Base-by-base conservation (phyloP, 306 rosid genomes). In the Hippophae rhamnoides region DNA sequence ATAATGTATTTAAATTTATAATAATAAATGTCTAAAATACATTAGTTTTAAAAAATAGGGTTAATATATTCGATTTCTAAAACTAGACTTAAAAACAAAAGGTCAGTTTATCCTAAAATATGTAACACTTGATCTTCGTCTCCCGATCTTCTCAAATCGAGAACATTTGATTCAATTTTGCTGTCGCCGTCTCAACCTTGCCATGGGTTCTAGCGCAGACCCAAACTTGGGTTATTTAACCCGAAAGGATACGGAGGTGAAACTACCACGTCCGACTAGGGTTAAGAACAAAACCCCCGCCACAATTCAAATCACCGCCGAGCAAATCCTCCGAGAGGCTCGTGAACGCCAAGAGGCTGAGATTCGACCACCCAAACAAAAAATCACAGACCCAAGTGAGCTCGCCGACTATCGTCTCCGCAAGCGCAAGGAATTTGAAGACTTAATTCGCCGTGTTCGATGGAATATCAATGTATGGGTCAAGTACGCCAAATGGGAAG, bases 311-410 rank as follows among this genome's bases (percentile, higher is more conserved):
- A 89, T 89, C 67, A 89, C 97, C 6, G 97, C 97, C 0, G 97
- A 89, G 82, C 97, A 89, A 55, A 89, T 89, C 54, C 97, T 86
- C 44, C 95, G 95, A 1, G 97, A 89, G 72, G 93, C 95, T n/a
- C 78, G 97, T 1, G 97, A 86, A 79, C 88, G 88, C 2, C 97
- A 89, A 44, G 97, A 89, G 71, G 87, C 97, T 0, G 97, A 89
- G 71, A 89, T 89, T 51, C 90, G 93, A 0, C 95, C 94, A 0
- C 97, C 97, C 7, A 89, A 89, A 66, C 93, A 86, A 66, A 89
- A 89, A 41, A 90, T 90, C 58, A 86, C 97, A 5, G 97, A 90
- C 31, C 9, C 86, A 0, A 73, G 79, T 0, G 95, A 90, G 64
- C 97, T 90, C 9, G 82, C 89, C 1, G 97, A 90, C 66, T 90